Base-by-base conservation (phyloP, 768 basidiomycete genomes). In the Mycena capillaripes region DNA sequence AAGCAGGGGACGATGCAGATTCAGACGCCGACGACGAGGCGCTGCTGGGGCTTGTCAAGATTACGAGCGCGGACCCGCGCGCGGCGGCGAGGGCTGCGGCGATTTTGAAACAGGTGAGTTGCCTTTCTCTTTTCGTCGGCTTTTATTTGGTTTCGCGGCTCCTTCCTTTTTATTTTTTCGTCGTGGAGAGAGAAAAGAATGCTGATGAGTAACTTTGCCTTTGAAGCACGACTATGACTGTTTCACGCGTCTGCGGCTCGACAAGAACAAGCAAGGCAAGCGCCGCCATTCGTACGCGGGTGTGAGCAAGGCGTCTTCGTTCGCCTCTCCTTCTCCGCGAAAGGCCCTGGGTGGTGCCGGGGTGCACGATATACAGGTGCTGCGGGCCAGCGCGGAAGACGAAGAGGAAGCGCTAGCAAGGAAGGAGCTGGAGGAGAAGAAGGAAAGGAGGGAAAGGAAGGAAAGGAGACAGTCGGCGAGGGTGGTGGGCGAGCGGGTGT, bases 21-120 rank as follows among this genome's bases (percentile, higher is more conserved):
- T 10, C 10, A 4, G 53, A 32, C 21, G 82, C 80, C 27, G 72
- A 73, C 29, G 76, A 72, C 4, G 82, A 78, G 14, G 76, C 81
- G 21, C 88, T 89, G 58, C 81, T 84, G 17, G 88, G 88, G n/a
- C 83, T 97, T 7, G 90, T 98, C 73, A 93, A 94, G 83, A 94
- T 97, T 71, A 92, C 92, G 3, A 95, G 94, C 69, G 89, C 90
- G 25, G 94, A 97, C 80, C 94, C 97, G 2, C 86, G 88, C 69
- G 95, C 95, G 21, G 97, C 97, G 55, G 97, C 96, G 2, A 85
- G 95, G 57, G 97, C 96, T n/a, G 96, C 95, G 38, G 97, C 97
- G 0, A 97, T 98, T 69, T 85, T 98, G 76, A 96, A 94, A 81
- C 88, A 95, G 86, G 95, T 95, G 58, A n/a, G 90, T 62, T 34